Base-by-base conservation (phyloP, 2,329 filamentous ascomycete species). In the Paracamarosporium sp. region DNA sequence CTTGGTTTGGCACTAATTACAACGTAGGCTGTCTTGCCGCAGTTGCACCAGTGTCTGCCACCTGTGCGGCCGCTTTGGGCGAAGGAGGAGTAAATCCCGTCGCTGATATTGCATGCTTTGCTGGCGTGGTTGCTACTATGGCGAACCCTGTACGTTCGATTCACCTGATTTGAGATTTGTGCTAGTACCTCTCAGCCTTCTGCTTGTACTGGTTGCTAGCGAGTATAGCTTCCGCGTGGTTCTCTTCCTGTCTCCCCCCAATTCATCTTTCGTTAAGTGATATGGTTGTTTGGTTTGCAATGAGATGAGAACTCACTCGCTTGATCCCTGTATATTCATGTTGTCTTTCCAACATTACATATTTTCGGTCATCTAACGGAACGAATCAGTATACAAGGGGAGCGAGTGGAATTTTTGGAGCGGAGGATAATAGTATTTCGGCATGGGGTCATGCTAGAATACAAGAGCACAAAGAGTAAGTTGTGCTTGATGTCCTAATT, bases 41-140 rank as follows among this genome's bases (percentile, higher is more conserved):
- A 35, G 53, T 63, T 20, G 57, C 60, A 20, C 60, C 60, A n/a
- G 47, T 48, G 3, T 55, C 46, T 20, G 60, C 47, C 20, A 51
- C 55, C 33, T 63, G 55, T 43, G 60, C 60, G 24, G 60, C 57
- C 35, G 57, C 60, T 12, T 33, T 58, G 33, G 60, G 48, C 13
- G 60, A 63, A 41, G 55, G 20, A 20, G 55, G 57, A 1, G 17
- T 55, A 7, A 60, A 63, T 43, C 52, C 53, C 13, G 50, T 63
- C 27, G 57, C 57, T 35, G 60, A 63, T 51, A 51, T 55, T 8
- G 57, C 54, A n/a, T 63, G 60, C 50, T 54, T 63, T 35, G 57
- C 57, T 35, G 56, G 52, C 22, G 50, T 47, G 20, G 45, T 57
- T 43, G 56, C 60, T 40, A 51, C 30, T 15, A 41, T 45, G 28